Conservation (phyloP, 495 filamentous ascomycete species). For the Rusavskia elegans region DNA sequence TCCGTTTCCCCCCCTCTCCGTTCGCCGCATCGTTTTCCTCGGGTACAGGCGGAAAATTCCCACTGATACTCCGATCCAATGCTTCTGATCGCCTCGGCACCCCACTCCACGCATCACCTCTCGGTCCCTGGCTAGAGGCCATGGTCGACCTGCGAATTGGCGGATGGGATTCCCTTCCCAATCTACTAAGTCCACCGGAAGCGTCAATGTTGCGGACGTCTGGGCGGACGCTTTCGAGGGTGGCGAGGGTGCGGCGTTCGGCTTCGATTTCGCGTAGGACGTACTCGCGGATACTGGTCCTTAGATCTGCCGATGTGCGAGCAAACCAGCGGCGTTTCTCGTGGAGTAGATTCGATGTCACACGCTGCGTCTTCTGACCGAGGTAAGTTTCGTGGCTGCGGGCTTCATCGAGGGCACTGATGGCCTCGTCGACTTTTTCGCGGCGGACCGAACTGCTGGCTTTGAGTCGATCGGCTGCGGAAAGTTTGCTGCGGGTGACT, state of each 20-base stretch:
- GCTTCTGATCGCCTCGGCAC: constrained; percentile 68
- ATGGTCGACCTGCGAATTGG: constrained; percentile 57
- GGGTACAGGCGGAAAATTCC: constrained; percentile 37
- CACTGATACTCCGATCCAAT: constrained; percentile 60
- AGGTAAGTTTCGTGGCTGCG: constrained; percentile 62
- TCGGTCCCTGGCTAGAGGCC: constrained; percentile 77
- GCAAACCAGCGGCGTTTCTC: constrained; percentile 88
- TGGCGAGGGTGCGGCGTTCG: constrained; percentile 81
- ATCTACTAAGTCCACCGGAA: constrained; percentile 70
- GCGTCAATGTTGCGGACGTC: constrained; percentile 88
- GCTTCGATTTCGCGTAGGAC: constrained; percentile 90
- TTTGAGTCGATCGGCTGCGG: constrained; percentile 78
- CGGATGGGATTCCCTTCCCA: constrained; percentile 80
- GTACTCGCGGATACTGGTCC: constrained; percentile 73
- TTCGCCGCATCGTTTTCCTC: constrained; percentile 26
- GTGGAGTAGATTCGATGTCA: constrained; percentile 73
- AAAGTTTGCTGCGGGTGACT: constrained; percentile 55
- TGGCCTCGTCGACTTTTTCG: constrained; percentile 95
- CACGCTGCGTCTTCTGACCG: constrained; percentile 64
- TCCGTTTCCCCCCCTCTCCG: constrained; percentile 32
- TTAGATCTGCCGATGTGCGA: constrained; percentile 66
- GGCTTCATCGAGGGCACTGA: constrained; percentile 76
- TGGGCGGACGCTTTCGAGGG: constrained; percentile 77
- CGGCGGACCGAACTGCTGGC: constrained; percentile 63
- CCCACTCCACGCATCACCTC: constrained; percentile 94